phyloP scores from a whole-genome alignment of 345 rosid genomes.

The Populus ilicifolia region DNA sequence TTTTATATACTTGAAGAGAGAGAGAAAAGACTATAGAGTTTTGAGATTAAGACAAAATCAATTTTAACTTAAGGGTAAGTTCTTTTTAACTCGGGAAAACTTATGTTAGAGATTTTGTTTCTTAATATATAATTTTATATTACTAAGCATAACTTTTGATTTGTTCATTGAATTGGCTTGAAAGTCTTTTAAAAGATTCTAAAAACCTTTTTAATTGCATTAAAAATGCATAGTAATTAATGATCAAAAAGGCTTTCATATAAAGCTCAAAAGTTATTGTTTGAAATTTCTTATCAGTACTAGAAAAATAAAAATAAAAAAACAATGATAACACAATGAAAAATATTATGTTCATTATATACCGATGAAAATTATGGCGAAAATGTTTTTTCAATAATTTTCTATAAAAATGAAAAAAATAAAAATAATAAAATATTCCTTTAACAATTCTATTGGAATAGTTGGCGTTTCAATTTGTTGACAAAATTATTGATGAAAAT shows the following conservation, averaged over 20 bases:
- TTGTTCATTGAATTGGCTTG: background rate
- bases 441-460: too few species aligned
- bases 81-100: accelerated
- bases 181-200: background rate
- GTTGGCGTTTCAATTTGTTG: too few species aligned
- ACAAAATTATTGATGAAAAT: too few species aligned
- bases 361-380: too few species aligned
- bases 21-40: background rate
- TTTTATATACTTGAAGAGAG: too few species aligned
- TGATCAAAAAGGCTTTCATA: background rate
- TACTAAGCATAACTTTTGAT: background rate
- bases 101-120: background rate
- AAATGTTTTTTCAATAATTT: too few species aligned
- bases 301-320: too few species aligned
- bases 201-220: accelerated
- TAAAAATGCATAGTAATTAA: background rate
- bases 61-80: background rate
- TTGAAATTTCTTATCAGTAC: background rate
- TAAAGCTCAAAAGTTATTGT: background rate
- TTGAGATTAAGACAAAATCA: background rate
- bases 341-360: too few species aligned
- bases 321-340: too few species aligned
- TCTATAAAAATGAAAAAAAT: too few species aligned
- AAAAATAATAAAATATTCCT: too few species aligned
- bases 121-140: background rate